Evolutionary conservation across 2,329 filamentous ascomycete genomes (phyloP).

Genomic region (Arachnomyces sp.): DNA sequence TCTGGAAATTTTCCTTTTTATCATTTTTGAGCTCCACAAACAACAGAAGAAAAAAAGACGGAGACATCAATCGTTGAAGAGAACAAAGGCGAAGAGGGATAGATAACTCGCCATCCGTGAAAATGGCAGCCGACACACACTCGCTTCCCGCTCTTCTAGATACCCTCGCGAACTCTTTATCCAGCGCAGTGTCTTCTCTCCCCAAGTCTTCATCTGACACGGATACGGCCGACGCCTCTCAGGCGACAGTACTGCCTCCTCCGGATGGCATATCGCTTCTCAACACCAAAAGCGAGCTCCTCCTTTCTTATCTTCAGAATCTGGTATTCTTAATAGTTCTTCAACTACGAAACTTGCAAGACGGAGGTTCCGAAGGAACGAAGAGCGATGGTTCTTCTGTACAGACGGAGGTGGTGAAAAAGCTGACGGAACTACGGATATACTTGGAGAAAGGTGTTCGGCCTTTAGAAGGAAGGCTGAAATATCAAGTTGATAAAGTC

Average conservation of each 20-base stretch:
- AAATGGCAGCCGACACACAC: neutral
- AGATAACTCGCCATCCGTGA: neutral
- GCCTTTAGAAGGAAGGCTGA: constrained; percentile 80
- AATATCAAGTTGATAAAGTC: constrained; percentile 94
- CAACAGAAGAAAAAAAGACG: too few relatives aligned
- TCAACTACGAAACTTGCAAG: constrained; percentile 58
- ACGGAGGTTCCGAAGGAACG: constrained; percentile 24
- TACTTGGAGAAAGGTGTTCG: constrained; percentile 90
- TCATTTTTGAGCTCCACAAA: too few relatives aligned
- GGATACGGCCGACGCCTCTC: constrained; percentile 34
- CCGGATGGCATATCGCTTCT: constrained; percentile 87
- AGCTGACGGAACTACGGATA: constrained; percentile 82
- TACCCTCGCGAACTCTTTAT: constrained; percentile 28
- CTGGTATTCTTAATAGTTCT: constrained; percentile 79
- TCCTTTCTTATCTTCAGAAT: constrained; percentile 92
- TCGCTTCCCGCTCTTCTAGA: constrained; percentile 25
- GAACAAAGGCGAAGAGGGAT: too few relatives aligned
- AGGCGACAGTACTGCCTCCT: constrained; percentile 66
- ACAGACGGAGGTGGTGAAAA: constrained; percentile 66
- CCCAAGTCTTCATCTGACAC: constrained; percentile 20
- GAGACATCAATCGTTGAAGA: too few relatives aligned
- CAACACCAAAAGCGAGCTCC: constrained; percentile 93
- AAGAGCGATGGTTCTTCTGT: constrained; percentile 32
- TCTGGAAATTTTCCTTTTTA: too few relatives aligned
- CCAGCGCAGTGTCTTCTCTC: constrained; percentile 27